Evolutionary conservation across 495 filamentous ascomycete genomes (phyloP).

Genomic region (Podospora tetraspora): DNA sequence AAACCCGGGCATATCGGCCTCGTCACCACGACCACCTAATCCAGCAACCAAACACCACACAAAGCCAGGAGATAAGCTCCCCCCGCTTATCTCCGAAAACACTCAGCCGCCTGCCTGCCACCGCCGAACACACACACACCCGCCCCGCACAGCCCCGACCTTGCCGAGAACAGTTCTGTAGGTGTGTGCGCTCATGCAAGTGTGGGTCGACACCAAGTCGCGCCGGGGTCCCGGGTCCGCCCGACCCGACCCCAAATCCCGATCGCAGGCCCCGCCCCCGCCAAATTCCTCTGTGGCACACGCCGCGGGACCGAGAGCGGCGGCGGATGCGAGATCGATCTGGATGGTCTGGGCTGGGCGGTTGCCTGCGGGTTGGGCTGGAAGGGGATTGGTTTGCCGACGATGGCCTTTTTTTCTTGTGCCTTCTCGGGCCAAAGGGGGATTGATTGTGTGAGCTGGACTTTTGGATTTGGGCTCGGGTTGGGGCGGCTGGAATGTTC

Average conservation of each 20-base stretch:
- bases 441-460: too few relatives aligned
- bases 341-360: too few relatives aligned
- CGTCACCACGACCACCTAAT: not conserved
- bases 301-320: not conserved
- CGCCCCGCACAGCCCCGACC: not conserved
- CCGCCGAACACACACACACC: not conserved
- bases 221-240: not conserved
- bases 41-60: not conserved
- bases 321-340: not conserved
- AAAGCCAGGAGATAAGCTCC: not conserved
- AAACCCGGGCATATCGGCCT: not conserved
- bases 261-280: not conserved
- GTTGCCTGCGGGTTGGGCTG: too few relatives aligned
- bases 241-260: not conserved
- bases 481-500: not conserved
- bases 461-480: too few relatives aligned
- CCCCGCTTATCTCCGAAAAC: not conserved
- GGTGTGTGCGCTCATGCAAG: not conserved
- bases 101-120: too few relatives aligned
- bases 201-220: not conserved
- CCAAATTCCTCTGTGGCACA: not conserved
- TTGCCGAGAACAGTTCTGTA: too few relatives aligned
- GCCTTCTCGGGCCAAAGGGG: not conserved
- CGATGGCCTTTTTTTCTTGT: not conserved
- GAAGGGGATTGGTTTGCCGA: not conserved